Evolutionary conservation across 768 basidiomycete species (phyloP).

Genomic region (Lepiota brunneoincarnata): DNA sequence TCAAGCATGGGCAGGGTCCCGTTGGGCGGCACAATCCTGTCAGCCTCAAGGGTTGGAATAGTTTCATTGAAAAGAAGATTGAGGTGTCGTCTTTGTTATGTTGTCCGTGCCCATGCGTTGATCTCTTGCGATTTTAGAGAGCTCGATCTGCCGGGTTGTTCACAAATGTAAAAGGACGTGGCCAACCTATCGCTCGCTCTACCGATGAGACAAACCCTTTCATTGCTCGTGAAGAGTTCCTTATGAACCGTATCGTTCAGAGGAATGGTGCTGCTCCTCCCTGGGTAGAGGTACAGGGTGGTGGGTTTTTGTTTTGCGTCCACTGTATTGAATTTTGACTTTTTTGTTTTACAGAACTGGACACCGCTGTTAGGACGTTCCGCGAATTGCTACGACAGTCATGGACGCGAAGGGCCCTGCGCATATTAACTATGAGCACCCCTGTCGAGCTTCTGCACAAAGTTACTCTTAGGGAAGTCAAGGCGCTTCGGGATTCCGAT

Average conservation of each 20-base stretch:
- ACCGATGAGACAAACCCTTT: conserved; percentile 48
- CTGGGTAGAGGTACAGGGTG: conserved; percentile 82
- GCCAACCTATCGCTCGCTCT: conserved; percentile 35
- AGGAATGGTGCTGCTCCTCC: conserved; percentile 80
- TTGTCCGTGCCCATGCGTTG: neutral
- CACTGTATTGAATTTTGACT: neutral
- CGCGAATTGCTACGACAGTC: conserved; percentile 61
- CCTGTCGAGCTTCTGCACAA: conserved; percentile 36
- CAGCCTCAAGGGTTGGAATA: conserved; percentile 71
- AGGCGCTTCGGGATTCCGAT: conserved; percentile 52
- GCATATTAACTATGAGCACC: conserved; percentile 50
- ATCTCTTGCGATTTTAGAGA: conserved; percentile 36
- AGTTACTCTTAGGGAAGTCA: conserved; percentile 33
- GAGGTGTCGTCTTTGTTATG: conserved; percentile 43
- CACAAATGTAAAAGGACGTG: conserved; percentile 66
- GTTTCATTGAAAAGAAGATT: conserved; percentile 75
- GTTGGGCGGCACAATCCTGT: conserved; percentile 49
- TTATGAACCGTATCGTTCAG: conserved; percentile 85
- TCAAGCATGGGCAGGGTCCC: conserved; percentile 27
- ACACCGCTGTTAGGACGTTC: conserved; percentile 57
- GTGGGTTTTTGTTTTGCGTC: conserved; percentile 29
- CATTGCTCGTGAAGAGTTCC: conserved; percentile 74
- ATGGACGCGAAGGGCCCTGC: conserved; percentile 74
- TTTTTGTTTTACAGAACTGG: conserved; percentile 50
- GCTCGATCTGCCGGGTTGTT: conserved; percentile 69